Evolutionary conservation across 192 early-diverging fungal species (phyloP).

Genomic region (Coemansia sp.): DNA sequence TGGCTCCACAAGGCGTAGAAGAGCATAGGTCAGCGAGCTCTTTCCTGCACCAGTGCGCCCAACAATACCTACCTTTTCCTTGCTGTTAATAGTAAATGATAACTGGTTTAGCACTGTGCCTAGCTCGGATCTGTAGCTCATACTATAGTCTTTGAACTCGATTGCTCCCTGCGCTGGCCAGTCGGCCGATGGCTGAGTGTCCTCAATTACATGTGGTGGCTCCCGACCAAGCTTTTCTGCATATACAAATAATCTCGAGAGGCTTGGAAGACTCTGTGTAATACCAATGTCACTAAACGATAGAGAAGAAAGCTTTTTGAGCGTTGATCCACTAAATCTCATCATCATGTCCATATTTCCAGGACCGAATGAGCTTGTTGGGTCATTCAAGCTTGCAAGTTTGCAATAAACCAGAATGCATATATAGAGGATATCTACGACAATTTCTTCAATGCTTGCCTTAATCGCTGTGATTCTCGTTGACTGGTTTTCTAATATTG

Average conservation of each 20-base stretch:
- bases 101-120: conserved; percentile 33
- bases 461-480: not conserved
- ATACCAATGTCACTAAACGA: not conserved
- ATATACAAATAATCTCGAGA: conserved; percentile 19
- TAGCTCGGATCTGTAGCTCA: conserved; percentile 39
- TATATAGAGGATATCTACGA: not conserved
- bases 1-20: conserved; percentile 62
- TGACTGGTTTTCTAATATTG: not conserved
- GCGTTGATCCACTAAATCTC: not conserved
- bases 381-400: not conserved
- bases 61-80: conserved; percentile 61
- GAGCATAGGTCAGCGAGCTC: conserved; percentile 57
- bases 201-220: conserved; percentile 55
- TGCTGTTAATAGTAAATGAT: conserved; percentile 32
- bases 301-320: conserved; percentile 5
- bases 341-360: conserved; percentile 9
- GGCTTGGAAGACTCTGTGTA: not conserved
- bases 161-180: conserved; percentile 56
- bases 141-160: conserved; percentile 45
- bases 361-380: conserved; percentile 1
- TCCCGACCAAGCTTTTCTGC: conserved; percentile 56
- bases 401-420: conserved; percentile 7
- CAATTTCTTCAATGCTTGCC: not conserved
- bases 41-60: conserved; percentile 61
- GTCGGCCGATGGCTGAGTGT: conserved; percentile 25